These are phyloP conservation scores for Hypocreales sp. DNA, from an alignment of 2,329 filamentous ascomycete species.

Conservation along the genomic window DNA sequence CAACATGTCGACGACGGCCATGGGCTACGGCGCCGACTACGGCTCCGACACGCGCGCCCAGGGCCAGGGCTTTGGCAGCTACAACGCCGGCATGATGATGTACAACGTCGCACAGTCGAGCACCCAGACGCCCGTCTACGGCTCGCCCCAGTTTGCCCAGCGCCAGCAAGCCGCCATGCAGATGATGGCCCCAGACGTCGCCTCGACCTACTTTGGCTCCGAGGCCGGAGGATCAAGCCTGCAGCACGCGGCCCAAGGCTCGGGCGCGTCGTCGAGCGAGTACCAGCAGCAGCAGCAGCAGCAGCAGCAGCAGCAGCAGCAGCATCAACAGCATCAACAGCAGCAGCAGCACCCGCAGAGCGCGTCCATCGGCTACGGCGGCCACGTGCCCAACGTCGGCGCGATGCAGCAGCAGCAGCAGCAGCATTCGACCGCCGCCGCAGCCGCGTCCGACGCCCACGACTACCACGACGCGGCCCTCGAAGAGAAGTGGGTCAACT, in stretches of 20 bases:
- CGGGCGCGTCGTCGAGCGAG: constrained; percentile 38
- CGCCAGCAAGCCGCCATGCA: constrained; percentile 66
- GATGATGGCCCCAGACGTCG: constrained; percentile 35
- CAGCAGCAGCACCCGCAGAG: constrained; percentile 53
- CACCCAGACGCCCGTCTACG: constrained; percentile 53
- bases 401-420: constrained; percentile 22
- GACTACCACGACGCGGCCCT: constrained; percentile 41
- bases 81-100: constrained; percentile 54
- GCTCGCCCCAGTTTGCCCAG: constrained; percentile 58
- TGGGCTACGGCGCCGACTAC: constrained; percentile 51
- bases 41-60: constrained; percentile 43
- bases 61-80: constrained; percentile 38
- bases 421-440: constrained; percentile 2
- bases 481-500: constrained; percentile 54
- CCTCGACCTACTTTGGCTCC: constrained; percentile 56
- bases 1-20: constrained; percentile 38
- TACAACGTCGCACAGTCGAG: constrained; percentile 59
- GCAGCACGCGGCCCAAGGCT: constrained; percentile 31
- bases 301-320: constrained; percentile 19
- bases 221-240: constrained; percentile 27
- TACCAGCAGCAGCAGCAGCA: constrained; percentile 47
- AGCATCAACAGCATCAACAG: constrained; percentile 17
- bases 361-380: constrained; percentile 36
- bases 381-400: constrained; percentile 29
- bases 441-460: constrained; percentile 34